Evolutionary conservation across 2,329 filamentous ascomycete species (phyloP).

Genomic region (Aspergillus eucalypticola): DNA sequence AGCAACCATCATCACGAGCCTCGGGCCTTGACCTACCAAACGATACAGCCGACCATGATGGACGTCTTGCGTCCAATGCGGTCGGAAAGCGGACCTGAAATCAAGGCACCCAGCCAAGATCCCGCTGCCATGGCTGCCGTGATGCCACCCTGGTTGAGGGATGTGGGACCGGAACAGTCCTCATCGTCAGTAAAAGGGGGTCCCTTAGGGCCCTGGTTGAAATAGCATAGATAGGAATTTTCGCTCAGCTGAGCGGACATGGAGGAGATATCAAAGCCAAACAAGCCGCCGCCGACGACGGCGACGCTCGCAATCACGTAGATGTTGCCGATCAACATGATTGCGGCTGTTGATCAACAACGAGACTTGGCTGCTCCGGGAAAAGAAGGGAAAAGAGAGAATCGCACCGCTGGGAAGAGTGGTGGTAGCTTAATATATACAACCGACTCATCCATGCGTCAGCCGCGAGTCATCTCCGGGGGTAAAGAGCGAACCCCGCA

Average conservation of each 20-base stretch:
- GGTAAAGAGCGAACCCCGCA: not conserved
- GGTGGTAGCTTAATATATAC: not conserved
- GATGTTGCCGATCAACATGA: constrained; percentile 49
- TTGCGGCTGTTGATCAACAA: not conserved
- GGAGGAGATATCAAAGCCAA: constrained; percentile 40
- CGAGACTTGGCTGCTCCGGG: not conserved
- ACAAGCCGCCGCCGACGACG: constrained; percentile 38
- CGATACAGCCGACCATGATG: constrained; percentile 52
- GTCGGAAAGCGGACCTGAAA: constrained; percentile 58
- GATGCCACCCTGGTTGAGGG: constrained; percentile 64
- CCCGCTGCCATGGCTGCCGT: constrained; percentile 72
- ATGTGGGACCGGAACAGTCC: constrained; percentile 48
- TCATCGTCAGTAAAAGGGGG: constrained; percentile 56
- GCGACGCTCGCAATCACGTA: constrained; percentile 60
- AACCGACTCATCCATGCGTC: not conserved
- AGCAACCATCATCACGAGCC: constrained; percentile 44
- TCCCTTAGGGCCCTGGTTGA: constrained; percentile 57
- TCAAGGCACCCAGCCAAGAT: constrained; percentile 63
- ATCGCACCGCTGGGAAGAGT: not conserved
- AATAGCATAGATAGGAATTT: constrained; percentile 66
- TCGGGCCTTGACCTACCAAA: constrained; percentile 55
- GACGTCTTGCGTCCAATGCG: constrained; percentile 53
- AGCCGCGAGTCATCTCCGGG: not conserved
- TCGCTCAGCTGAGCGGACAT: constrained; percentile 36
- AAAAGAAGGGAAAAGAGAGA: not conserved